Base-by-base conservation (phyloP, 805 yeast genomes). In the Cyberlindnera nakhonratchasimensis region DNA sequence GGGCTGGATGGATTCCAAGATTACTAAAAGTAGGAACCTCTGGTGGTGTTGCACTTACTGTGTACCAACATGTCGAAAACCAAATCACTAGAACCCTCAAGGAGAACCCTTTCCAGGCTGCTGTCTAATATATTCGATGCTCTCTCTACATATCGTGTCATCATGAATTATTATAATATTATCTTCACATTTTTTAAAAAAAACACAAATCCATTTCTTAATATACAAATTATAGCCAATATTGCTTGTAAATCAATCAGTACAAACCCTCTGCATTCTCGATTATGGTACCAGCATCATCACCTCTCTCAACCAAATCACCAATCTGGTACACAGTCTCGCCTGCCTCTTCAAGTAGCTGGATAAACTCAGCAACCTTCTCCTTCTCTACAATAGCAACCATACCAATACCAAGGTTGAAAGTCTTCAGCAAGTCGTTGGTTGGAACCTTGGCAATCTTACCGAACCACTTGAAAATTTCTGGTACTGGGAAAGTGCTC, bases 321-420 rank as follows among this genome's bases (percentile, higher is more conserved):
- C 95, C 95, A 56, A 86, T 82, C 41, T 65, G 67, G 61, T 78
- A 82, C 3, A 89, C 93, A 6, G 69, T 75, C 69, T 93, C 96
- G 32, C 89, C 86, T 30, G 79, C 82, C 40, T 70, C 69, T 52
- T 70, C 66, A 45, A 91, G 71, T 48, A 76, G 65, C 37, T 66
- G 59, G 33, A 70, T 68, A 17, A 80, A 82, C 50, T 69, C 67
- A 1, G 70, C 77, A 18, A 77, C 96, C 39, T 86, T 78, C 49
- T 74, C 81, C 37, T 70, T 64, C 62, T 78, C 81, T 22, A 87
- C 96, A 55, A 91, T 84, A 29, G 85, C 77, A 30, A 88, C 89
- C 98, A 91, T 91, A 57, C 99, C 99, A 56, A 93, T 75, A 69
- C 99, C 99, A 74, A 91, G 74, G 66, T 93, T 93, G 63, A 93